Percentiles rank a stretch among this genome's conserved stretches.
Conservation (phyloP, 163 green algal genomes). For the Scenedesmus sp. region DNA sequence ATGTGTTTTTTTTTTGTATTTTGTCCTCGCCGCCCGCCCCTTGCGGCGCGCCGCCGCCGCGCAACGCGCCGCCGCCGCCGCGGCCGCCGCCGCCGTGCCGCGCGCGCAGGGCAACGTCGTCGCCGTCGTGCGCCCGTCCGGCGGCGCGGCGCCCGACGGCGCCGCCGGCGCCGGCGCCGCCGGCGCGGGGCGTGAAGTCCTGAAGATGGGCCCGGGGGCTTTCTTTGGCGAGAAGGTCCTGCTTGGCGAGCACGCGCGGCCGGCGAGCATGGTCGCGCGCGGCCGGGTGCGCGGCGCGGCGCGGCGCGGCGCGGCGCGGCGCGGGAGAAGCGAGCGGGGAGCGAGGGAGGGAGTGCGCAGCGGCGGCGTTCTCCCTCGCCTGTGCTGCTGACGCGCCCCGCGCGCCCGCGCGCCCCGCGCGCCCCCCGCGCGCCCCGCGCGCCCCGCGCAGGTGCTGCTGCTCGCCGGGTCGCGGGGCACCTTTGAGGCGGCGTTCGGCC, state of each 20-base stretch:
- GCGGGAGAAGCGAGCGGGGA: constrained; percentile 49
- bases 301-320: too few relatives aligned
- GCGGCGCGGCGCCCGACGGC: not conserved
- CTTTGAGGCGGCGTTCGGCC: constrained; percentile 52
- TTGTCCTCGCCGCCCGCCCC: not conserved
- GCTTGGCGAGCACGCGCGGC: constrained; percentile 12
- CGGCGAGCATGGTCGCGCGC: constrained; percentile 39
- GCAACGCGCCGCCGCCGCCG: too few relatives aligned
- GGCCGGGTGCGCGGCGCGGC: constrained; percentile 1
- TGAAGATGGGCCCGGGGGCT: constrained; percentile 48
- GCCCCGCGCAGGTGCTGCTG: constrained; percentile 31
- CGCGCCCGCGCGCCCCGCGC: too few relatives aligned
- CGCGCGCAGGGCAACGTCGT: constrained; percentile 25
- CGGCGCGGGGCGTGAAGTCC: constrained; percentile 42
- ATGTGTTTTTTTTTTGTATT: not conserved
- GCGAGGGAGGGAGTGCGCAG: constrained; percentile 60
- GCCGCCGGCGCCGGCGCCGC: constrained; percentile 1
- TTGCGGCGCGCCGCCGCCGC: too few relatives aligned
- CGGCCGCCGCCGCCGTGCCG: too few relatives aligned
- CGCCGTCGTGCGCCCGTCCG: not conserved
- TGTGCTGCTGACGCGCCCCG: too few relatives aligned
- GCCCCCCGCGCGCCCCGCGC: too few relatives aligned
- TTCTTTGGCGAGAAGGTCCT: constrained; percentile 33
- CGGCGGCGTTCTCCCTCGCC: constrained; percentile 64
- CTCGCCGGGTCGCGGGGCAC: constrained; percentile 42